These are phyloP conservation scores for Chlorophyllum brunneum DNA, from an alignment of 768 basidiomycete genomes.

Conservation along the genomic window DNA sequence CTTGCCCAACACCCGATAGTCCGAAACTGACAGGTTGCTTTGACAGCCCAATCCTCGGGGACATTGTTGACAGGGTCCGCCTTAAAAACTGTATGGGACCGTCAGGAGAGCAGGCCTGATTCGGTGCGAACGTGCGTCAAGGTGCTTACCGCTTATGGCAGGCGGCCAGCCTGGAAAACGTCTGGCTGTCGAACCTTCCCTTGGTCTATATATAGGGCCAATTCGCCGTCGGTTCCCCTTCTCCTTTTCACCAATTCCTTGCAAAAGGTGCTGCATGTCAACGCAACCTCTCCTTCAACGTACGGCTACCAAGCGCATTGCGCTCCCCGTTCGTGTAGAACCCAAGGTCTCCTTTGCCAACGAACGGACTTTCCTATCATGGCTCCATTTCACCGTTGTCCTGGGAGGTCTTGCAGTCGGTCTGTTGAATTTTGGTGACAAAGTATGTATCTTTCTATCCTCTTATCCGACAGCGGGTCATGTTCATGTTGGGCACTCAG, in stretches of 20 bases:
- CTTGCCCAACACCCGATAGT: too few relatives aligned
- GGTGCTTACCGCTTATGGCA: background rate
- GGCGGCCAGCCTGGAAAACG: background rate
- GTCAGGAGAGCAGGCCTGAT: too few relatives aligned
- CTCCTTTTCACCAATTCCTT: conserved; percentile 14
- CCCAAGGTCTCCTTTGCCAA: conserved; percentile 95
- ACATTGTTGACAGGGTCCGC: too few relatives aligned
- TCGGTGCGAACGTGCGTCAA: conserved; percentile 15
- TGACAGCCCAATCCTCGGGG: too few relatives aligned
- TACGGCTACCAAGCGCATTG: conserved; percentile 92
- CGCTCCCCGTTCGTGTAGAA: conserved; percentile 91
- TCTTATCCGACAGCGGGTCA: background rate
- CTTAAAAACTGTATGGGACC: too few relatives aligned
- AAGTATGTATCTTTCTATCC: conserved; percentile 44
- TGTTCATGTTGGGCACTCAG: conserved; percentile 30
- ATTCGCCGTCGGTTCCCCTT: background rate
- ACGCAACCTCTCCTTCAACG: conserved; percentile 97
- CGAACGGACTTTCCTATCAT: conserved; percentile 94
- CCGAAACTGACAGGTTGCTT: too few relatives aligned
- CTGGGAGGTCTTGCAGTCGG: conserved; percentile 96
- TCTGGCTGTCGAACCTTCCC: background rate
- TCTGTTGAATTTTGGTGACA: conserved; percentile 96
- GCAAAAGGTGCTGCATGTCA: conserved; percentile 58
- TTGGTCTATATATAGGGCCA: conserved; percentile 1
- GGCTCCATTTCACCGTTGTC: conserved; percentile 98